Evolutionary conservation across 768 basidiomycete genomes (phyloP), one percentile per base, ranked within the genome.

Genomic region (Sarcomyxa edulis): DNA sequence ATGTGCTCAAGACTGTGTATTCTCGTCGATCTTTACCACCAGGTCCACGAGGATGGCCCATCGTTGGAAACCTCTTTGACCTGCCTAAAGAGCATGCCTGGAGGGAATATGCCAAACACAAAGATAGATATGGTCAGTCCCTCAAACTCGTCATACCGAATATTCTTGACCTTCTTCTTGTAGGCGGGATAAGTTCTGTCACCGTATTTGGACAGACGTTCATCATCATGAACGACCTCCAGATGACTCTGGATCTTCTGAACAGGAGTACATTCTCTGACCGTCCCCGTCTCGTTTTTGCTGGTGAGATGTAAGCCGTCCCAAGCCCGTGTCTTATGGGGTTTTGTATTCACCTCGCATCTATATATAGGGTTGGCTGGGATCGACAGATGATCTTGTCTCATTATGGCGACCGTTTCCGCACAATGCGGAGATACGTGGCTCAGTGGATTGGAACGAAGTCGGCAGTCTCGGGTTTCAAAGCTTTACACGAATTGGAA

Each of bases 51-150:
- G 47, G 48, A 6, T 39, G 38, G 6, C 52, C 54, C 3, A 11
- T 60, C 10, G 37, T 60, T 8, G 55, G 56, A 8, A 57, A 51
- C 32, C 25, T 47, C 2, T 44, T 58, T 18, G 53, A 55, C 22
- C 40, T 56, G 12, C 53, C 55, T 6, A 20, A 28, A 3, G 38
- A 47, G 7, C 48, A 58, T 21, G 45, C 36, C n/a, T 64, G 61
- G 59, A 35, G 59, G 15, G 49, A 42, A 9, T 62, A 58, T 38
- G 40, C 60, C 7, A 48, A 57, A 6, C 50, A 66, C 53, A 50
- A 58, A 1, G 65, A 72, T 43, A 58, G 56, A 52, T 81, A 68
- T 45, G 78, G 78, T 68, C 44, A 20, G 62, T 47, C 1, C 11
- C 33, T 35, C 8, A 12, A 39, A 20, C 37, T n/a, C n/a, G n/a